Conservation (phyloP, 2,329 filamentous ascomycete genomes). For the Tolypocladium nubicola region DNA sequence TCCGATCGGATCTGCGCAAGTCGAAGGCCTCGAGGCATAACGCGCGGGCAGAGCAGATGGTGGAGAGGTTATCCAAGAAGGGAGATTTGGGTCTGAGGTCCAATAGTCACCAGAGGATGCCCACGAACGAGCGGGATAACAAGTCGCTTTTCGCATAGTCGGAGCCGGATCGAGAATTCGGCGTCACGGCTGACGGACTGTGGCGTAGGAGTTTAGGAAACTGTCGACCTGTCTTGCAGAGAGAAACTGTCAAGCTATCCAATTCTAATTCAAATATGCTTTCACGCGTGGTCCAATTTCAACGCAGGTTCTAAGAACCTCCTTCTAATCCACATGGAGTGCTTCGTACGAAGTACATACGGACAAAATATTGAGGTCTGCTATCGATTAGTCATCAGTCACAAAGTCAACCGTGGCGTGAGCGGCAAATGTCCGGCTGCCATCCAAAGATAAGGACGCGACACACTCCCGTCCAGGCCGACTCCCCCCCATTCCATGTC, state of each 20-base stretch:
- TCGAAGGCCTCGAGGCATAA: constrained; percentile 72
- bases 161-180: not conserved
- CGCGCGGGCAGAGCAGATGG: constrained; percentile 59
- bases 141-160: constrained; percentile 63
- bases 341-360: no score
- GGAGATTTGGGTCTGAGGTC: constrained; percentile 66
- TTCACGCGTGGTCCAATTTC: not conserved
- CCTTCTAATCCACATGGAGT: no score
- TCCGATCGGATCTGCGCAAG: constrained; percentile 69
- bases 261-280: not conserved
- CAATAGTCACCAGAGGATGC: constrained; percentile 50
- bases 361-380: not conserved
- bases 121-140: constrained; percentile 64
- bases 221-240: not conserved
- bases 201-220: not conserved
- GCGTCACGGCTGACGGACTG: not conserved
- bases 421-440: constrained; percentile 3
- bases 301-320: no score
- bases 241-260: not conserved
- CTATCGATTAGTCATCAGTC: not conserved
- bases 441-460: constrained; percentile 3
- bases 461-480: not conserved
- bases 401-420: no score
- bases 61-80: constrained; percentile 65
- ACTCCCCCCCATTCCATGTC: not conserved